Conservation (phyloP, 169 alveolate genomes). For the Toxoplasma gondii region DNA sequence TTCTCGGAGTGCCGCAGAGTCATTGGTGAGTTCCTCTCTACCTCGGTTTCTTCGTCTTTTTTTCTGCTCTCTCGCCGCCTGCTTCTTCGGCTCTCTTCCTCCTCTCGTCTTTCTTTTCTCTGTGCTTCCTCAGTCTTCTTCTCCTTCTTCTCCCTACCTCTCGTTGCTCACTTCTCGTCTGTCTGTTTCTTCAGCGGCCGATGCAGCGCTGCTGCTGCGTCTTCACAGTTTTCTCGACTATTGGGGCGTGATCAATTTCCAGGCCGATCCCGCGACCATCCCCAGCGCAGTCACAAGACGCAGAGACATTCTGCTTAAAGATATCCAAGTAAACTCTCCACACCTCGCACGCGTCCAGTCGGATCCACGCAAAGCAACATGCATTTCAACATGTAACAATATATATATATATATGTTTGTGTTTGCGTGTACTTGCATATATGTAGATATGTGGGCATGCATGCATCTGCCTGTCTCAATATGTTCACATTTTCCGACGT, state of each 20-base stretch:
- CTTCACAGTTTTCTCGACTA: slow-evolving; percentile 77
- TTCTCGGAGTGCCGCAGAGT: slow-evolving; percentile 51
- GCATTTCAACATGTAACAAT: too few relatives aligned
- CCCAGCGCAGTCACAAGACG: slow-evolving; percentile 65
- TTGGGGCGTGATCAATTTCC: slow-evolving; percentile 83
- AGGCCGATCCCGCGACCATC: slow-evolving; percentile 72
- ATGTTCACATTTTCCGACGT: too few relatives aligned
- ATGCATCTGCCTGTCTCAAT: too few relatives aligned
- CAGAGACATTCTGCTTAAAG: slow-evolving; percentile 65
- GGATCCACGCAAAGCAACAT: neutral
- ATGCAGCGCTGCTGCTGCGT: slow-evolving; percentile 76
- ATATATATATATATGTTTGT: neutral
- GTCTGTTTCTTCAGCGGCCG: slow-evolving; percentile 66
- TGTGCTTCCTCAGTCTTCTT: too few relatives aligned
- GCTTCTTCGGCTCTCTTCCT: too few relatives aligned
- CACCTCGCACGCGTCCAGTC: neutral
- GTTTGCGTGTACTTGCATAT: neutral
- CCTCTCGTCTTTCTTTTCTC: too few relatives aligned
- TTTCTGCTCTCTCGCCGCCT: too few relatives aligned
- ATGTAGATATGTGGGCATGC: neutral
- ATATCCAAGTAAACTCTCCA: slow-evolving; percentile 9
- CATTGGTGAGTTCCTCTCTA: slow-evolving; percentile 13
- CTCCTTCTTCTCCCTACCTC: neutral
- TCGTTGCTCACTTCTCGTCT: neutral
- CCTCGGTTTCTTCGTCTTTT: neutral